A percentile compares a stretch with the other conserved stretches of the same genome.
Conservation (phyloP, 2,329 filamentous ascomycete genomes). For the Aureobasidium namibiae region DNA sequence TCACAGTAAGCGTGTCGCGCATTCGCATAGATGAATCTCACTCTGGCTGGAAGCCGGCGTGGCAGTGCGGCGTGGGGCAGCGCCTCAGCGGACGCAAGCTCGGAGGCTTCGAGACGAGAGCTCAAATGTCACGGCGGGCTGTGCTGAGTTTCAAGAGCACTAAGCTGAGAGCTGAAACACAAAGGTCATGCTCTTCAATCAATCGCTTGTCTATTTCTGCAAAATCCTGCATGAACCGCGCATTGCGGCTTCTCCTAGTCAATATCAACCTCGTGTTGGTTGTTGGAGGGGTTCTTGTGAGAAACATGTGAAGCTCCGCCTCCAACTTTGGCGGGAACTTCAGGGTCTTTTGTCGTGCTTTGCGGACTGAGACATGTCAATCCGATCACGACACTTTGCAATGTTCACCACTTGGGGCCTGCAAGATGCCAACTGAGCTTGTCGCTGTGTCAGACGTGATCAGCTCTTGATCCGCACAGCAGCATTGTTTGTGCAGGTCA, state of each 20-base stretch:
- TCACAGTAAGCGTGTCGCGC: neutral
- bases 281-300: neutral
- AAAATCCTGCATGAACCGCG: neutral
- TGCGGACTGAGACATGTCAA: neutral
- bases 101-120: neutral
- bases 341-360: neutral
- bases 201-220: neutral
- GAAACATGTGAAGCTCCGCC: conserved; percentile 5
- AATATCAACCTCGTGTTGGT: neutral
- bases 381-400: neutral
- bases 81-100: neutral
- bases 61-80: conserved; percentile 11
- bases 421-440: neutral
- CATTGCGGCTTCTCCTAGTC: neutral
- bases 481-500: neutral
- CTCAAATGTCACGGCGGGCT: neutral
- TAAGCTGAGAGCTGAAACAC: neutral
- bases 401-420: neutral
- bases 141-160: conserved; percentile 2
- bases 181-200: neutral
- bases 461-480: neutral
- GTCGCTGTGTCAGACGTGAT: neutral
- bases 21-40: neutral
- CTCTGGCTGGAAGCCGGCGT: conserved; percentile 1
- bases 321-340: neutral